Conservation (phyloP, 1,284 basidiomycete species). For the Ustilago loliicola region DNA sequence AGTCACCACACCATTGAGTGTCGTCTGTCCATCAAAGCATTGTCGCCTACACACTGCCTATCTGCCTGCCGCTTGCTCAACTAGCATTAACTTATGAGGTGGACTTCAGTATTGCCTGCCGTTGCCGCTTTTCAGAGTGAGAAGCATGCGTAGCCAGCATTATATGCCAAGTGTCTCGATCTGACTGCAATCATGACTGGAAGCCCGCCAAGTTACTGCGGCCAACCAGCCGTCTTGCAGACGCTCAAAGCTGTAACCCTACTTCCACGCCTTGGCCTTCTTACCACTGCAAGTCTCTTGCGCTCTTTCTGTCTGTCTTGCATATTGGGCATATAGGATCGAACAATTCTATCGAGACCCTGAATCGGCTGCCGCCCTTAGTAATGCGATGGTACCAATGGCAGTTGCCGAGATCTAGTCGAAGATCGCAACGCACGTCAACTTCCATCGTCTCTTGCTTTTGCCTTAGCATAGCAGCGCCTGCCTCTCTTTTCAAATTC, state of each 20-base stretch:
- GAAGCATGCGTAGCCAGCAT: neutral
- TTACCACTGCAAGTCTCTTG: no score
- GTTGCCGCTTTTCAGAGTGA: no score
- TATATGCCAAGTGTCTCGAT: conserved; percentile 8
- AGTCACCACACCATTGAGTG: neutral
- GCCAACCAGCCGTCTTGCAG: neutral
- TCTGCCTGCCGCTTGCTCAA: neutral
- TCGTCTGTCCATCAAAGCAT: neutral
- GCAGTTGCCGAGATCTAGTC: conserved; percentile 30
- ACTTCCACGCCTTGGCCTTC: neutral
- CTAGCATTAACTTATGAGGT: no score
- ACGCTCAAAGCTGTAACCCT: neutral
- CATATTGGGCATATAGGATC: conserved; percentile 1
- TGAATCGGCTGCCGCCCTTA: conserved; percentile 28
- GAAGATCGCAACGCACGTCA: conserved; percentile 30
- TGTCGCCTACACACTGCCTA: neutral
- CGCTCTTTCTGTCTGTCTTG: neutral
- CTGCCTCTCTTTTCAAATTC: neutral
- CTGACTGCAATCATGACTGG: conserved; percentile 6
- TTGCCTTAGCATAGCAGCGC: conserved; percentile 19
- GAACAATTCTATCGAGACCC: conserved; percentile 13
- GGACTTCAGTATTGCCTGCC: no score
- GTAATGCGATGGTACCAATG: conserved; percentile 18
- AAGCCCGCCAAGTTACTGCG: neutral
- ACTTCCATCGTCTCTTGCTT: neutral